phyloP scores from a whole-genome alignment of 2,329 filamentous ascomycete genomes.

The Apiospora marii region DNA sequence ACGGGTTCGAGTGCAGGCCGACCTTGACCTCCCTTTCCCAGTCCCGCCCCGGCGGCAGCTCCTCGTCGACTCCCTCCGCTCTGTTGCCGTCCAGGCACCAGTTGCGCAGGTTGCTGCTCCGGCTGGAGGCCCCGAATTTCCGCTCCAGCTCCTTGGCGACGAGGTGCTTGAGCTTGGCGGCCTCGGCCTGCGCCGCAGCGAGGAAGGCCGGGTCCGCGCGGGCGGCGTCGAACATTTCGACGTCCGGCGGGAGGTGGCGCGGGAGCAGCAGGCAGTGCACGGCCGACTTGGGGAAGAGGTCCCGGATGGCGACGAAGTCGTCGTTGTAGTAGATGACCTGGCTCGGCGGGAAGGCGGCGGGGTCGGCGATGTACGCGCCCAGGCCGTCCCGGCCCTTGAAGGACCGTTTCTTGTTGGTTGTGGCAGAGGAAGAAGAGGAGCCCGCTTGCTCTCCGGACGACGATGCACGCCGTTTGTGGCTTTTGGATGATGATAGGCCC shows the following conservation, averaged over 20 bases:
- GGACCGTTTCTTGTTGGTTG: not conserved
- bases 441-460: conserved; percentile 24
- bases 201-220: conserved; percentile 72
- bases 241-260: conserved; percentile 64
- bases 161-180: conserved; percentile 65
- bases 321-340: conserved; percentile 71
- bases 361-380: conserved; percentile 70
- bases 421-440: not conserved
- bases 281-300: conserved; percentile 84
- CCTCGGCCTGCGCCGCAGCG: conserved; percentile 66
- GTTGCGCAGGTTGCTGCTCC: conserved; percentile 68
- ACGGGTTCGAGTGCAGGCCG: conserved; percentile 87
- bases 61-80: conserved; percentile 47
- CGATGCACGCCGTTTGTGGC: conserved; percentile 32
- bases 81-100: conserved; percentile 69
- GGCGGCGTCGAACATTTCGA: conserved; percentile 82
- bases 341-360: conserved; percentile 64
- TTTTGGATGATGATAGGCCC: conserved; percentile 23
- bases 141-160: conserved; percentile 80
- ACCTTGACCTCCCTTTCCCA: conserved; percentile 78
- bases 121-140: conserved; percentile 69
- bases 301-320: conserved; percentile 80
- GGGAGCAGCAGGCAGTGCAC: conserved; percentile 91
- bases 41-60: conserved; percentile 76
- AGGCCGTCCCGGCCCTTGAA: conserved; percentile 63